Base-by-base conservation (phyloP, 805 yeast species). In the Yarrowia sp. region DNA sequence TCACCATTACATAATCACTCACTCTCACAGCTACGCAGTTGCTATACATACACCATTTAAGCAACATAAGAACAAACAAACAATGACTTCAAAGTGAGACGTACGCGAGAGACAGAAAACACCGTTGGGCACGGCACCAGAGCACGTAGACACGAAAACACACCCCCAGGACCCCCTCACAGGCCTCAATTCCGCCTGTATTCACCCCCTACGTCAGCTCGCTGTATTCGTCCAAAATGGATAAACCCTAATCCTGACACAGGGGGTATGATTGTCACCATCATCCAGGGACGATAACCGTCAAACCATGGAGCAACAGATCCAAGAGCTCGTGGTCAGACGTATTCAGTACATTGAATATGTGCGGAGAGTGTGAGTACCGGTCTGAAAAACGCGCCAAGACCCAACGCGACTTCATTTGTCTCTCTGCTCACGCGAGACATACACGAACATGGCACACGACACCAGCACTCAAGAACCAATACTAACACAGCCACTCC, bases 311-410 rank as follows among this genome's bases (percentile, higher is more conserved):
- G 64, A 47, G 43, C 45, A 53, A 4, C 65, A 50, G 45, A 58
- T 70, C 15, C 71, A 70, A 18, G 68, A 68, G 66, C 69, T 72
- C n/a, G 47, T 70, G 41, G 70, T 18, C 57, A 69, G 33, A 50
- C 71, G 65, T 4, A 43, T 44, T 35, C 64, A 58, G 35, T 44
- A 58, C 64, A 58, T 58, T 35, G 72, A 70, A 22, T 70, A 70
- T 43, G 66, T 70, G 7, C 62, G 65, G 41, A 64, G 65, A 31
- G 69, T 69, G 71, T 70, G 66, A 48, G 71, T 67, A 35, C 28
- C 43, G 17, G 45, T n/a, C 22, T 14, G 33, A 17, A 11, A n/a
- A 13, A n/a, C 32, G 66, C 36, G 22, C 35, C 38, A 15, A 11
- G 58, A 44, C 28, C 28, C 28, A 31, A 31, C 31, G 8, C 36